Conservation (phyloP, 495 filamentous ascomycete genomes). For the Daldinia decipiens region DNA sequence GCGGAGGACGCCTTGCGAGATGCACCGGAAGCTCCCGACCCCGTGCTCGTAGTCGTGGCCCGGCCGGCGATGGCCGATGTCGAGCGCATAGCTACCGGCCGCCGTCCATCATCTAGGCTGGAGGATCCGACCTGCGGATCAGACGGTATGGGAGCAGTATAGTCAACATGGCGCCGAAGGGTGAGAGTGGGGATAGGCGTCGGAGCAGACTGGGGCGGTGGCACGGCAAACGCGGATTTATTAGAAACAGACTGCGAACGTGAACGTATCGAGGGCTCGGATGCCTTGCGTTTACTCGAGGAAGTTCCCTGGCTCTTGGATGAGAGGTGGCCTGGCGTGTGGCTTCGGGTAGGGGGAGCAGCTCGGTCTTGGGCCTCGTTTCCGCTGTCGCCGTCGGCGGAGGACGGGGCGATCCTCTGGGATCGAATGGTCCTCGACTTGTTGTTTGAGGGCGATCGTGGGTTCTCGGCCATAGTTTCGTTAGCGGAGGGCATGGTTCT, state of each 20-base stretch:
- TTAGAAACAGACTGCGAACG: slow-evolving; percentile 59
- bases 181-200: slow-evolving; percentile 44
- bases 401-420: slow-evolving; percentile 41
- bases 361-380: slow-evolving; percentile 42
- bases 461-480: slow-evolving; percentile 48
- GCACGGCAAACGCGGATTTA: slow-evolving; percentile 47
- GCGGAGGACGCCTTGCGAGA: slow-evolving; percentile 44
- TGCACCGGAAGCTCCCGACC: slow-evolving; percentile 39
- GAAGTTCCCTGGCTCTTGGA: slow-evolving; percentile 54
- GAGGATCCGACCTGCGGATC: slow-evolving; percentile 59
- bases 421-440: slow-evolving; percentile 44
- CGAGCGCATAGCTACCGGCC: slow-evolving; percentile 56
- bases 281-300: slow-evolving; percentile 57
- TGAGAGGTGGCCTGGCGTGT: slow-evolving; percentile 65
- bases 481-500: slow-evolving; percentile 20
- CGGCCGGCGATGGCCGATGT: slow-evolving; percentile 63
- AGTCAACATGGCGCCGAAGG: slow-evolving; percentile 38
- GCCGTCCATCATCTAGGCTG: slow-evolving; percentile 46
- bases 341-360: slow-evolving; percentile 56
- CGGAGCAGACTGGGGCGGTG: slow-evolving; percentile 36
- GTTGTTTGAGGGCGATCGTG: slow-evolving; percentile 42
- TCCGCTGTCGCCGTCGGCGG: slow-evolving; percentile 39
- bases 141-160: slow-evolving; percentile 19
- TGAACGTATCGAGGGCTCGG: slow-evolving; percentile 60
- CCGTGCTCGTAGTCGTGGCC: slow-evolving; percentile 37